Base-by-base conservation (phyloP, 2,329 filamentous ascomycete species). In the Calonectria montana region DNA sequence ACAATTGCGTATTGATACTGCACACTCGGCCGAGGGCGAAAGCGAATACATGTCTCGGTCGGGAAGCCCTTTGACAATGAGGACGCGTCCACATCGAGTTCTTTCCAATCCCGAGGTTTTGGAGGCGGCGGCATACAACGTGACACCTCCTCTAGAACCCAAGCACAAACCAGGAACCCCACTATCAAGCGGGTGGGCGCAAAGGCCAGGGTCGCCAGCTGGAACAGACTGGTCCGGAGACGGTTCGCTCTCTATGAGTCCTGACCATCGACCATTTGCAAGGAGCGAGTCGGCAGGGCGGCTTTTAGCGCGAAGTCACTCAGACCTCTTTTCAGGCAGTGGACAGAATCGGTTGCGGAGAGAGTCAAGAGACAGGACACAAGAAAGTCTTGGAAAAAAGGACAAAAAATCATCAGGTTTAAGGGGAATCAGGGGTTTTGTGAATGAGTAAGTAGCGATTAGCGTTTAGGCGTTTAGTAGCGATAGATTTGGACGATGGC, bases 331-430 rank as follows among this genome's bases (percentile, higher is more conserved):
- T 57, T 23, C 76, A 86, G 88, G 87, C 21, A 86, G 87, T 25
- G 82, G 87, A 10, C 87, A 88, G 74, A 88, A 87, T 76, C 79
- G 84, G 35, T 79, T 84, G 1, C 85, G 85, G 4, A 87, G 89
- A 75, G 87, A 90, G 31, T 79, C 77, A 12, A 89, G 88, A 72
- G 86, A 88, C 39, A 87, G 87, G 74, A 82, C 82, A 55, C 83
- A 82, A 45, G 85, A 87, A 13, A 76, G 66, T 9, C n/a, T 43
- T 35, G 69, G 77, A 21, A 83, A 82, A 64, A 83, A 83, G 76
- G 82, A 83, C 15, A 83, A 83, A 75, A 84, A 82, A 69, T 74
- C 79, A 31, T 80, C 81, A 23, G 83, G 82, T 4, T 75, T 87
- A n/a, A 79, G 84, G n/a, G 84, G 85, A 6, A 85, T 86, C 31